phyloP scores from a whole-genome alignment of 2,329 filamentous ascomycete species.

The Nemania diffusa region DNA sequence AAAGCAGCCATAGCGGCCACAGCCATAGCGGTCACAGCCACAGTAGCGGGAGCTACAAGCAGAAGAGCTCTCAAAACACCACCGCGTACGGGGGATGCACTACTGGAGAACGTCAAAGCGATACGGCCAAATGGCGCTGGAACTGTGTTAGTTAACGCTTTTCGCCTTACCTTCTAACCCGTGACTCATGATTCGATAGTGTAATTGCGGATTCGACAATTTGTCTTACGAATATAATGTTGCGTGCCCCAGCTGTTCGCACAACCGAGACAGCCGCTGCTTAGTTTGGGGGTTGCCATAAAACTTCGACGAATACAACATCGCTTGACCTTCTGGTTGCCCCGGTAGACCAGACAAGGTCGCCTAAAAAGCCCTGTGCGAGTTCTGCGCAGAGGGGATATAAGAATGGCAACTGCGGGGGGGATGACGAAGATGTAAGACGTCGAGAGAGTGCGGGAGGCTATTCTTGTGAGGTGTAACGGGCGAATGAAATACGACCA shows the following conservation, averaged over 20 bases:
- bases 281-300: constrained; percentile 25
- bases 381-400: background rate
- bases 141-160: constrained; percentile 35
- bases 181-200: constrained; percentile 37
- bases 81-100: background rate
- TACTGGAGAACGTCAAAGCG: background rate
- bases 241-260: constrained; percentile 28
- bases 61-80: background rate
- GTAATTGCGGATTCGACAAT: constrained; percentile 31
- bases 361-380: background rate
- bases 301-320: background rate
- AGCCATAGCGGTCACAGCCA: background rate
- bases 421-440: constrained; percentile 7
- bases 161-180: background rate
- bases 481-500: background rate
- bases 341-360: background rate
- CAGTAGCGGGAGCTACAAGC: background rate
- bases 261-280: constrained; percentile 17
- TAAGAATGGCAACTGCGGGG: constrained; percentile 20
- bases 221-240: constrained; percentile 32
- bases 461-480: constrained; percentile 11
- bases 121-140: constrained; percentile 37
- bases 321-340: background rate
- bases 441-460: background rate
- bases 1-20: too few species aligned